Evolutionary conservation across 1,139 yeast genomes (phyloP).

Genomic region (Scheffersomyces titani): DNA sequence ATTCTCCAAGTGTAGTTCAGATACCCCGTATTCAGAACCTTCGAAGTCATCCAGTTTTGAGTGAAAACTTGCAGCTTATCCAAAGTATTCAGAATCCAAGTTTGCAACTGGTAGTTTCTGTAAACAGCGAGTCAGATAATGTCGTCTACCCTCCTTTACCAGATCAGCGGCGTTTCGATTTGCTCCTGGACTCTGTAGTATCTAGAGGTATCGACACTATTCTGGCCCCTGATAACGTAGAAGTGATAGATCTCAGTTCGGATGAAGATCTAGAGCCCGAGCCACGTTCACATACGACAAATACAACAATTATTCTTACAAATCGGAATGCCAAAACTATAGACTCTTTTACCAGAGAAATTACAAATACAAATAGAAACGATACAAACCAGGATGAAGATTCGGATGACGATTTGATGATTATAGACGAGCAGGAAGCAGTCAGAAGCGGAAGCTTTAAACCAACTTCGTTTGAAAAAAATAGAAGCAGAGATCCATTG

Average conservation of each 20-base stretch:
- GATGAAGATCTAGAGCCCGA: constrained; percentile 5
- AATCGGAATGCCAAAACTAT: neutral
- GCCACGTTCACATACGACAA: neutral
- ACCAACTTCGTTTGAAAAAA: constrained; percentile 16
- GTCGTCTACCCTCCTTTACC: neutral
- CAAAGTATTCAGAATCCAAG: neutral
- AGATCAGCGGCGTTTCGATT: neutral
- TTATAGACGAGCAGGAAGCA: constrained; percentile 20
- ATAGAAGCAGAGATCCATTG: constrained; percentile 1
- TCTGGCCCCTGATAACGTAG: constrained; percentile 3
- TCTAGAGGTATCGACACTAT: neutral
- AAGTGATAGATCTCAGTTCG: constrained; percentile 7
- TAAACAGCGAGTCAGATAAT: neutral
- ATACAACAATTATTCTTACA: neutral
- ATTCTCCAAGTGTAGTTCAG: neutral
- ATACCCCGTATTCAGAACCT: neutral
- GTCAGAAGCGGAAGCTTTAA: constrained; percentile 18
- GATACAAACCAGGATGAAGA: constrained; percentile 5
- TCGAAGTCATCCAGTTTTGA: neutral
- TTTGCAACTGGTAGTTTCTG: neutral
- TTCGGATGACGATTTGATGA: constrained; percentile 24
- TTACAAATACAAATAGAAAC: neutral
- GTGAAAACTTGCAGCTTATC: neutral
- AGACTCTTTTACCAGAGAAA: no score
- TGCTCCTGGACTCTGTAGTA: neutral